Conservation (phyloP, 805 yeast genomes). For the Limtongozyma cylindracea region DNA sequence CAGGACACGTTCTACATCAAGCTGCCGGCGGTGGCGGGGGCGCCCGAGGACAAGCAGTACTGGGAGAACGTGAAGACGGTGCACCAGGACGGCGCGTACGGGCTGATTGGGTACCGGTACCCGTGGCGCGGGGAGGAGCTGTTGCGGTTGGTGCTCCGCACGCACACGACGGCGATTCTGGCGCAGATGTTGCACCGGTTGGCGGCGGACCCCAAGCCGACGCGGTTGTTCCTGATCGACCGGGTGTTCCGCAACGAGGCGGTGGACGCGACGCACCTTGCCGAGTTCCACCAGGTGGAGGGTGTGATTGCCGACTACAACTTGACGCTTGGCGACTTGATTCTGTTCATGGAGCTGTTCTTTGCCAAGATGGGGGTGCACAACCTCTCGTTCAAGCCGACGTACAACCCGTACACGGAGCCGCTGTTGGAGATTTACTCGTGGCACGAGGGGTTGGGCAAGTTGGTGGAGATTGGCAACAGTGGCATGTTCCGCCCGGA, state of each 20-base stretch:
- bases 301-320: slow-evolving; percentile 96
- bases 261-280: slow-evolving; percentile 96
- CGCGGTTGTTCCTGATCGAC: slow-evolving; percentile 85
- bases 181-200: slow-evolving; percentile 67
- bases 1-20: slow-evolving; percentile 96
- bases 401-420: slow-evolving; percentile 97
- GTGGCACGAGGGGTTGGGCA: slow-evolving; percentile 80
- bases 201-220: slow-evolving; percentile 74
- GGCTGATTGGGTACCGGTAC: slow-evolving; percentile 94
- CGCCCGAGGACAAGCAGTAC: slow-evolving; percentile 63
- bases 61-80: slow-evolving; percentile 59
- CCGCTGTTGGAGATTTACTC: slow-evolving; percentile 96
- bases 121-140: slow-evolving; percentile 92
- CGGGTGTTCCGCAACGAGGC: slow-evolving; percentile 99
- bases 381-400: slow-evolving; percentile 90
- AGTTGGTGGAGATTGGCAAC: slow-evolving; percentile 99
- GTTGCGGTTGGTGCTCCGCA: slow-evolving; percentile 76
- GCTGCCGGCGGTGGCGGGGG: slow-evolving; percentile 64
- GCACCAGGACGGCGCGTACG: slow-evolving; percentile 77
- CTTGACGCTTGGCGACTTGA: slow-evolving; percentile 83
- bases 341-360: slow-evolving; percentile 96
- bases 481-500: slow-evolving; percentile 99
- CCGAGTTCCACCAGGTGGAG: slow-evolving; percentile 98
- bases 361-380: slow-evolving; percentile 94
- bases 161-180: slow-evolving; percentile 93